Evolutionary conservation across 805 yeast genomes (phyloP), one percentile per base, ranked within the genome.

Genomic region (Candida vaughaniae): DNA sequence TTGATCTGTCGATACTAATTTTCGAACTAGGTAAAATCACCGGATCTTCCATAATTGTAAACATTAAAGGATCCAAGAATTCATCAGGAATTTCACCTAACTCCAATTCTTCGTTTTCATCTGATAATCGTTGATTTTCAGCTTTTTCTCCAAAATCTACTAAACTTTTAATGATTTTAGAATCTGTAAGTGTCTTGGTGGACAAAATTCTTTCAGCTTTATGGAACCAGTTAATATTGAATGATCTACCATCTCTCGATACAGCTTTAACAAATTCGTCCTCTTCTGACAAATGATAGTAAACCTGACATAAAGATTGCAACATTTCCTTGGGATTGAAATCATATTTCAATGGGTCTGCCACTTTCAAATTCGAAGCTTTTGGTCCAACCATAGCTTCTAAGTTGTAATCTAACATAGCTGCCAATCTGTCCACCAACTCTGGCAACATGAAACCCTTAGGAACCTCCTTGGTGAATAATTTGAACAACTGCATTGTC

Each of bases 51-150:
- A 93, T 93, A 33, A 93, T 57, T 1, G 96, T 86, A 60, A 73
- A 93, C 98, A 93, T 91, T 51, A 93, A 75, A 10, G 99, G 99
- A 67, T 93, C 99, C 49, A 93, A 75, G 56, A 82, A 93, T 58
- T 93, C 98, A 56, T 93, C 99, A 0, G 99, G 99, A 12, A 86
- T 76, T 36, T 93, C 99, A 17, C 95, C 97, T 48, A 87, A 71
- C 55, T 88, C 96, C 45, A 78, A 54, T 46, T 91, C 97, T 54
- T 87, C 95, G 44, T 79, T 85, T 48, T 84, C 95, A 42, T 85
- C 91, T 10, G 66, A 66, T 20, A 69, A 49, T 52, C 78, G 75
- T 34, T 78, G 75, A 26, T 60, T 55, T 43, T 84, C 83, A 0
- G 95, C 95, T n/a, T 62, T 62, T 22, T 73, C 64, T 0, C 81